Conservation (phyloP, 148 eudicot species). For the Fagopyrum esculentum region DNA sequence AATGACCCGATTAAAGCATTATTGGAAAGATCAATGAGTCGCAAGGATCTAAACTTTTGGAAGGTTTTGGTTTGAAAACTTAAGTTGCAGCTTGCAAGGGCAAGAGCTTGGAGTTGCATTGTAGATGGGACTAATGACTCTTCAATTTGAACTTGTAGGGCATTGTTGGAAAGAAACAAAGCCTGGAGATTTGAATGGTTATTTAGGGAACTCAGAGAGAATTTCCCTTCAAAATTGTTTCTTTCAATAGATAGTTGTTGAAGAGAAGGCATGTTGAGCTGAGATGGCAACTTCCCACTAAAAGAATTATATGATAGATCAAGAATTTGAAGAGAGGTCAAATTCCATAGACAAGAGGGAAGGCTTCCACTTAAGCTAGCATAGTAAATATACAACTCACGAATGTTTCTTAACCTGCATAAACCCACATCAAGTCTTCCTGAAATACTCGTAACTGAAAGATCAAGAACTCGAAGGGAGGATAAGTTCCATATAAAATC, state of each 20-base stretch:
- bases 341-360: not conserved
- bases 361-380: not conserved
- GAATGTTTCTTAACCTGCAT: not conserved
- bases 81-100: not conserved
- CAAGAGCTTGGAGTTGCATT: not conserved
- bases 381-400: not conserved
- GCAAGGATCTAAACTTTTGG: not conserved
- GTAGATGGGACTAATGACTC: not conserved
- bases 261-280: not conserved
- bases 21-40: constrained; percentile 6
- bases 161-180: not conserved
- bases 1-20: not conserved
- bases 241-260: not conserved
- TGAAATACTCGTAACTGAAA: not conserved
- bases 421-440: not conserved
- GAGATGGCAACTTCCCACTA: not conserved
- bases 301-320: not conserved
- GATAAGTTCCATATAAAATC: not conserved
- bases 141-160: not conserved
- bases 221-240: not conserved
- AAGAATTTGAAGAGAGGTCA: not conserved
- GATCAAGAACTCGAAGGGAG: not conserved
- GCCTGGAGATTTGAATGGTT: not conserved
- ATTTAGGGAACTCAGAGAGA: not conserved
- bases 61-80: not conserved